phyloP scores from a whole-genome alignment of 2,329 filamentous ascomycete species.

The Sarocladium kiliense region DNA sequence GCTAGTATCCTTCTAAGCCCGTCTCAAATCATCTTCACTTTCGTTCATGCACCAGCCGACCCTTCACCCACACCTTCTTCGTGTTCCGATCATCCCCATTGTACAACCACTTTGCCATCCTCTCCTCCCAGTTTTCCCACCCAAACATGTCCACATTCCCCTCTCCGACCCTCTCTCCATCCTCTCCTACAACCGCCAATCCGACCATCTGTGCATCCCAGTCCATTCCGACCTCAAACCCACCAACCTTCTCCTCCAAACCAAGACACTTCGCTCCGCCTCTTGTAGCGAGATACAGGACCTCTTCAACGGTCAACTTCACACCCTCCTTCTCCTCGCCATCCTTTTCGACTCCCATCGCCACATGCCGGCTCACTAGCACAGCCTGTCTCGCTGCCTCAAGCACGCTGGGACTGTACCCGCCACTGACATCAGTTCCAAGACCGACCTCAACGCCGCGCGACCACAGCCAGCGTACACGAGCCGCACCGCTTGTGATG shows the following conservation, averaged over 20 bases:
- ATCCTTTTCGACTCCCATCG: conserved; percentile 40
- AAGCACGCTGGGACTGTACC: conserved; percentile 76
- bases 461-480: conserved; percentile 69
- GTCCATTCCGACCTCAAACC: conserved; percentile 79
- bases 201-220: conserved; percentile 86
- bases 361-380: conserved; percentile 69
- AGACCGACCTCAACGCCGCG: conserved; percentile 74
- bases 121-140: conserved; percentile 83
- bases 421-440: conserved; percentile 87
- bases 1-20: neutral
- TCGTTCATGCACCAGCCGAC: conserved; percentile 68
- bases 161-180: conserved; percentile 24
- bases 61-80: conserved; percentile 81
- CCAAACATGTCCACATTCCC: conserved; percentile 85
- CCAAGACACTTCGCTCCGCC: conserved; percentile 82
- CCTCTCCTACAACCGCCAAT: conserved; percentile 45
- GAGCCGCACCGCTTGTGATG: conserved; percentile 72
- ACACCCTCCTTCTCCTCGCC: conserved; percentile 37
- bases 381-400: conserved; percentile 78
- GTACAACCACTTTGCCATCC: conserved; percentile 90
- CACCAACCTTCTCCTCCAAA: conserved; percentile 65
- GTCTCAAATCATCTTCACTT: too few species aligned
- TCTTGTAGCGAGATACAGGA: conserved; percentile 78
- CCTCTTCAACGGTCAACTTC: conserved; percentile 81
- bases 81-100: conserved; percentile 92